Evolutionary conservation across 768 basidiomycete genomes (phyloP), one percentile per base, ranked within the genome.

Genomic region (Tylopilus sp.): DNA sequence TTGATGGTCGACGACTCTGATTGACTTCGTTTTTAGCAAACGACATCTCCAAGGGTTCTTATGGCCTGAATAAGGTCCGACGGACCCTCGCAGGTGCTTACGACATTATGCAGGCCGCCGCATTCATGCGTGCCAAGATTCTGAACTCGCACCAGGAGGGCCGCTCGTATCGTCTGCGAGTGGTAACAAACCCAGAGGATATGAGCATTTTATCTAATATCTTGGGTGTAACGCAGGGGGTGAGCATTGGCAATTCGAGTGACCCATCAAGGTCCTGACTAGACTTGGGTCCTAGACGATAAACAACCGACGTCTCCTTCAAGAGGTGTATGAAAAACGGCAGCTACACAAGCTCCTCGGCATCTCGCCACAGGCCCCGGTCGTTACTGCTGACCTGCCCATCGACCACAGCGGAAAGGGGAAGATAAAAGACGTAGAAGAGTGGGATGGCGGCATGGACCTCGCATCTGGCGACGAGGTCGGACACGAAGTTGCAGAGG

Each of bases 31-130:
- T 51, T 39, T 2, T 62, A 98, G 94, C 83, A 20, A 98, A 98
- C 65, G 95, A 98, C 69, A 91, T 98, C 23, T 92, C 94, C 0
- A 82, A 79, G 46, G 91, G 93, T 1, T 93, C 94, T 0, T 95
- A 82, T 69, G 85, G 82, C 30, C 90, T 97, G 56, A 73, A 78
- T 23, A 86, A 85, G 62, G 93, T 98, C 35, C 83, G 85, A 21
- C 80, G 82, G 44, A 87, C 91, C 3, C 78, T 98, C 53, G 85
- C 88, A 0, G 95, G 95, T 2, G 95, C 88, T 15, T 76, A 79
- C 65, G 77, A 75, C 23, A 88, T 90, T 38, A 75, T 99, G 64
- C 85, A 85, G n/a, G 78, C 88, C 0, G 79, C 85, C 1, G 78
- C 90, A 30, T 90, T 82, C 60, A 56, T 80, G 55, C 78, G 80